phyloP scores from a whole-genome alignment of 768 basidiomycete genomes.

The Pleurotus platypus region DNA sequence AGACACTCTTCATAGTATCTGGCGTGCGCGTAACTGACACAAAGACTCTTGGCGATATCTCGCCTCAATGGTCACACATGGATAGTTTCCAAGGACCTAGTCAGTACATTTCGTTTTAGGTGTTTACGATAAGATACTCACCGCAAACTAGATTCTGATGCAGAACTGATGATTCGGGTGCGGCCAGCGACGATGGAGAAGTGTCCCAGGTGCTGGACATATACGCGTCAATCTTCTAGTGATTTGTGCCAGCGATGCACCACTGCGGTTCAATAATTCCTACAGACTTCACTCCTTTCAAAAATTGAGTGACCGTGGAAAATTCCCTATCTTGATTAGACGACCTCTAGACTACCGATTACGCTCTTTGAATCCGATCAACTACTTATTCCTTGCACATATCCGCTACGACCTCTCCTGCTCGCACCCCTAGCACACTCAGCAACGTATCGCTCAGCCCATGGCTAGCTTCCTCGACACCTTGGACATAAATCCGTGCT shows the following conservation, averaged over 20 bases:
- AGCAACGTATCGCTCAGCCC: conserved; percentile 42
- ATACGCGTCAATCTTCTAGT: conserved; percentile 47
- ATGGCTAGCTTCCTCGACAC: conserved; percentile 36
- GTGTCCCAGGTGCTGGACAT: conserved; percentile 93
- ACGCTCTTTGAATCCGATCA: neutral
- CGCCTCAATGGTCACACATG: conserved; percentile 48
- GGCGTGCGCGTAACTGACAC: conserved; percentile 53
- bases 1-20: conserved; percentile 80
- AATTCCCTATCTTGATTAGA: neutral
- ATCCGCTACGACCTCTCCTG: conserved; percentile 43
- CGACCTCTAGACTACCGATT: neutral
- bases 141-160: conserved; percentile 19
- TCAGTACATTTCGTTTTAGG: conserved; percentile 19
- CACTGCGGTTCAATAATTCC: conserved; percentile 12
- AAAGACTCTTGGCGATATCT: conserved; percentile 32
- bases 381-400: conserved; percentile 9
- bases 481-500: conserved; percentile 31
- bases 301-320: neutral
- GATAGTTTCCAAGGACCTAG: conserved; percentile 42
- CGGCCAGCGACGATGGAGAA: conserved; percentile 60
- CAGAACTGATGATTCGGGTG: conserved; percentile 47
- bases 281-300: neutral
- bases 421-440: conserved; percentile 39
- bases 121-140: too few species aligned
- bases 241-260: conserved; percentile 66